phyloP scores from a whole-genome alignment of 345 rosid species.

The Linum lewisii region DNA sequence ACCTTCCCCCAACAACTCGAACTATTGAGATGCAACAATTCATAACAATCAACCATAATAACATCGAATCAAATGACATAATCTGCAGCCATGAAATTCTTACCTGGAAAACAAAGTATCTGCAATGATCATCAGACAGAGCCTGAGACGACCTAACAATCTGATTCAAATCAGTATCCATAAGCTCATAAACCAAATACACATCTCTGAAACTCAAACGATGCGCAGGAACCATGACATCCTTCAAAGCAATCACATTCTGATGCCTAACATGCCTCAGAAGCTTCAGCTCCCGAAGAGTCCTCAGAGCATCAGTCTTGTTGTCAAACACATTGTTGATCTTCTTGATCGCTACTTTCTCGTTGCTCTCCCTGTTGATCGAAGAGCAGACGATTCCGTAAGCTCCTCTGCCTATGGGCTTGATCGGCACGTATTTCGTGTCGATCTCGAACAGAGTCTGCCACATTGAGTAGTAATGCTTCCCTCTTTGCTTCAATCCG shows the following conservation, averaged over 20 bases:
- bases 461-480: constrained; percentile 9
- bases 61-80: no score
- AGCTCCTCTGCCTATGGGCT: not conserved
- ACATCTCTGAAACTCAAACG: not conserved
- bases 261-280: not conserved
- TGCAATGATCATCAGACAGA: not conserved
- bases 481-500: not conserved
- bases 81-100: no score
- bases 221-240: not conserved
- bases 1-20: no score
- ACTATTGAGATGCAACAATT: no score
- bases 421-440: constrained; percentile 2
- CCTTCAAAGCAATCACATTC: constrained; percentile 4
- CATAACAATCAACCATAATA: no score
- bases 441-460: constrained; percentile 3
- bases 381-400: not conserved
- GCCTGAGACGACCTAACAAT: not conserved
- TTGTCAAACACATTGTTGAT: not conserved
- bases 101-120: not conserved
- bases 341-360: not conserved
- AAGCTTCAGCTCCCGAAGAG: not conserved
- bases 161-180: constrained; percentile 2
- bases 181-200: not conserved
- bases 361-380: not conserved
- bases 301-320: not conserved